These are phyloP conservation scores for Rhynchospora pubera DNA, from an alignment of 176 grass and related monocot genomes.

Conservation along the genomic window DNA sequence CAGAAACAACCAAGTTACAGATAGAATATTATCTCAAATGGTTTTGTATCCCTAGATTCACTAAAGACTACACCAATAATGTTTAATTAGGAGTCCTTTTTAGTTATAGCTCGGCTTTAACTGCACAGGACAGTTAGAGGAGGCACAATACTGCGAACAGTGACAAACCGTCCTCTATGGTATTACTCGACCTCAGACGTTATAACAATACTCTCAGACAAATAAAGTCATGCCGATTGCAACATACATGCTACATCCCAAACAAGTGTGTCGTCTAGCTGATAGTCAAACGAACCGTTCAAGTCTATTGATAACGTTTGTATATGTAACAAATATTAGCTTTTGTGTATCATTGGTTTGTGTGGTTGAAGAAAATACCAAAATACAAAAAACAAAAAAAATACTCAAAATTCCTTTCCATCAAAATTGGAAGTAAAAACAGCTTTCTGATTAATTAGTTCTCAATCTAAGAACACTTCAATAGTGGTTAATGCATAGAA, in stretches of 20 bases:
- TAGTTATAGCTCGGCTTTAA: neutral
- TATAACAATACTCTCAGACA: neutral
- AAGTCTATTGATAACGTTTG: neutral
- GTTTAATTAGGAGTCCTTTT: neutral
- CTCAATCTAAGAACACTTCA: neutral
- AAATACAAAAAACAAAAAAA: neutral
- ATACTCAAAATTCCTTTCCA: neutral
- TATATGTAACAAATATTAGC: neutral
- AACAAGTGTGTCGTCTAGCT: slow-evolving; percentile 1
- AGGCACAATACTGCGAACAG: neutral
- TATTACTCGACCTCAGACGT: neutral
- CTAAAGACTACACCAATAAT: neutral
- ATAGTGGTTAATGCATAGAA: neutral
- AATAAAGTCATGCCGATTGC: neutral
- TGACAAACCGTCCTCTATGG: neutral
- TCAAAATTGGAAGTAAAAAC: neutral
- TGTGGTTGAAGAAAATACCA: neutral
- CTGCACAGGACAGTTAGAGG: neutral
- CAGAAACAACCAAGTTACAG: neutral
- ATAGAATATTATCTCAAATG: neutral
- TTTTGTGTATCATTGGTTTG: neutral
- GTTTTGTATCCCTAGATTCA: neutral
- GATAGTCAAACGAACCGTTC: neutral
- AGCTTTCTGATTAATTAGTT: neutral
- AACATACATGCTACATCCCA: neutral